These are phyloP conservation scores for Blastomyces parvus DNA, from an alignment of 2,329 filamentous ascomycete species.

Conservation along the genomic window DNA sequence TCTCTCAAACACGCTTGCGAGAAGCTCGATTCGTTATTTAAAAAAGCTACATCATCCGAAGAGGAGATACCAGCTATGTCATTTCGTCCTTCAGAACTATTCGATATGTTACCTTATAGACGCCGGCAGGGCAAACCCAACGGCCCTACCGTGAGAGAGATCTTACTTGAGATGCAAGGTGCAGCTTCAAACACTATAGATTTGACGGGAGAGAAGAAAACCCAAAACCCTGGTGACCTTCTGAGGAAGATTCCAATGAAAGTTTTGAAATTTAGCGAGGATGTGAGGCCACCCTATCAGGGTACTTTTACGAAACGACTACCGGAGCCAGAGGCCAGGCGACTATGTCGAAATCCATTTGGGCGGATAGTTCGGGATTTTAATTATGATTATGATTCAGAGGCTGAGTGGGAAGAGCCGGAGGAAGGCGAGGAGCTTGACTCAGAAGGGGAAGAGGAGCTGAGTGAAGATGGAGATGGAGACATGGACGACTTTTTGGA, in stretches of 20 bases:
- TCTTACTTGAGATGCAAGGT: constrained; percentile 49
- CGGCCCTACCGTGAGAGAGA: constrained; percentile 45
- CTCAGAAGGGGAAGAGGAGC: constrained; percentile 54
- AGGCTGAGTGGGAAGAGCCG: constrained; percentile 57
- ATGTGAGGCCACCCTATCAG: constrained; percentile 54
- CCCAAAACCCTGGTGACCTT: constrained; percentile 31
- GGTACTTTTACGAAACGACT: constrained; percentile 50
- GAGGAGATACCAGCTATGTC: constrained; percentile 9
- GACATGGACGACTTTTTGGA: constrained; percentile 88
- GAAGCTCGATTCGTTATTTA: constrained; percentile 37
- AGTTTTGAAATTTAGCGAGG: constrained; percentile 51
- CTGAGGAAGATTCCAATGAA: constrained; percentile 47
- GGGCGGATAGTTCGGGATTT: constrained; percentile 43
- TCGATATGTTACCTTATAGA: constrained; percentile 31
- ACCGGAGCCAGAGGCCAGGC: constrained; percentile 32
- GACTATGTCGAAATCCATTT: constrained; percentile 47
- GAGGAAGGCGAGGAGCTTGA: constrained; percentile 63
- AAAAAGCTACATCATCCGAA: constrained; percentile 16
- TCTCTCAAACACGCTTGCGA: constrained; percentile 46
- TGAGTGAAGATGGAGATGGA: constrained; percentile 58
- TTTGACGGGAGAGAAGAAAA: constrained; percentile 31
- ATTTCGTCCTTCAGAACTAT: constrained; percentile 30
- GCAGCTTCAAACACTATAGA: constrained; percentile 30
- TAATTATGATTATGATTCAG: constrained; percentile 58
- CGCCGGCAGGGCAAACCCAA: constrained; percentile 26